Conservation (phyloP, 1,139 yeast species). For the Nakaseomyces sp. region DNA sequence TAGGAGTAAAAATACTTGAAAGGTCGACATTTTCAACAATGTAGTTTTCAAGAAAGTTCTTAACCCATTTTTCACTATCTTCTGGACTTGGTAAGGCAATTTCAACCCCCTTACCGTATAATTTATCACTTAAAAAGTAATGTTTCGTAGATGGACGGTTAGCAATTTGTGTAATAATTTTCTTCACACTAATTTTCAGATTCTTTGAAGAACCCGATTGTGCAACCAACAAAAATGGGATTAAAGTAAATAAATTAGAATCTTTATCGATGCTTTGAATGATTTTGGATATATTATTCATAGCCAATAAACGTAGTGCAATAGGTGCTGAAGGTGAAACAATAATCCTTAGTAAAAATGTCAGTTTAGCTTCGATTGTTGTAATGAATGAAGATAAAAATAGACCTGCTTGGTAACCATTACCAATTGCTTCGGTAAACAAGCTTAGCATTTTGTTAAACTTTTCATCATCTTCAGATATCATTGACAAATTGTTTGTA, state of each 20-base stretch:
- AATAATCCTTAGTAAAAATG: slow-evolving; percentile 52
- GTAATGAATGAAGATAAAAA: slow-evolving; percentile 34
- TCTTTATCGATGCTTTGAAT: slow-evolving; percentile 34
- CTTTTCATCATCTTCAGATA: slow-evolving; percentile 34
- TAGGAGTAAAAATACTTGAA: slow-evolving; percentile 34
- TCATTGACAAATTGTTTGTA: slow-evolving; percentile 25
- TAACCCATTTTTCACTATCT: slow-evolving; percentile 47
- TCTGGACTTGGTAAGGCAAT: slow-evolving; percentile 56
- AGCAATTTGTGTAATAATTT: slow-evolving; percentile 30
- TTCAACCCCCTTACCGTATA: slow-evolving; percentile 42
- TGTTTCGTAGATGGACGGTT: slow-evolving; percentile 36
- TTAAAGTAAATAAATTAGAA: slow-evolving; percentile 35
- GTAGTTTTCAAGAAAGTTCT: slow-evolving; percentile 39
- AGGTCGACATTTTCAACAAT: slow-evolving; percentile 40
- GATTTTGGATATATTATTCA: slow-evolving; percentile 35
- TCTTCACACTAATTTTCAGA: slow-evolving; percentile 34
- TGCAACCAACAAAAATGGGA: slow-evolving; percentile 38
- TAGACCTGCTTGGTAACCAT: slow-evolving; percentile 28
- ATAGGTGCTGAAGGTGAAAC: slow-evolving; percentile 51
- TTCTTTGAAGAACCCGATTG: slow-evolving; percentile 35
- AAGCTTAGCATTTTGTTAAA: slow-evolving; percentile 38
- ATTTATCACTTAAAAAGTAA: slow-evolving; percentile 34
- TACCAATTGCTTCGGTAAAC: slow-evolving; percentile 37
- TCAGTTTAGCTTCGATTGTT: slow-evolving; percentile 36
- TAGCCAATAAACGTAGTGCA: slow-evolving; percentile 43